Percentiles rank a stretch among this genome's conserved stretches.
phyloP scores from a whole-genome alignment of 176 grass and related monocot species.

The Oryza longistaminata region DNA sequence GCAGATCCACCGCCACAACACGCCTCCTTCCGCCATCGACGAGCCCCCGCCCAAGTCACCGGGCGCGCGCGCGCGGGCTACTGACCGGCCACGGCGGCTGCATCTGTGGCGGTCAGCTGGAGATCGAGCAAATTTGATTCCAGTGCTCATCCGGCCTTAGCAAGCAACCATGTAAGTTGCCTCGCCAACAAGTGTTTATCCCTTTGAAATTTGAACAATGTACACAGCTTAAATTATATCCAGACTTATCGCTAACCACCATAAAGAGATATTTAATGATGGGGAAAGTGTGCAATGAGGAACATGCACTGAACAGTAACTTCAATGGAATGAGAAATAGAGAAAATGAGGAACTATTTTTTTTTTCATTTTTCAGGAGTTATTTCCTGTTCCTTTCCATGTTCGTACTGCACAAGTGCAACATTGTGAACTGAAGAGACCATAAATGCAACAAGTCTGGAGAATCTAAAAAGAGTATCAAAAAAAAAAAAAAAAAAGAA shows the following conservation, averaged over 20 bases:
- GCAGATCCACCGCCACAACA: background rate
- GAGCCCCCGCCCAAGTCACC: background rate
- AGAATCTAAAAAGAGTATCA: background rate
- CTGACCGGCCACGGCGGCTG: background rate
- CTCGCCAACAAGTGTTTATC: background rate
- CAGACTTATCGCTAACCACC: background rate
- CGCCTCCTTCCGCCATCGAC: background rate
- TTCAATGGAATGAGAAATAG: constrained; percentile 2
- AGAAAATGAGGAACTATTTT: background rate
- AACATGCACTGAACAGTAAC: background rate
- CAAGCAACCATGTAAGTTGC: background rate
- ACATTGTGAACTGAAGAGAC: constrained; percentile 21
- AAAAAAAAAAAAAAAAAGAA: too few species aligned
- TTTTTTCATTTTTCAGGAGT: constrained; percentile 5
- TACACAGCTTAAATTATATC: background rate
- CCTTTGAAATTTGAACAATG: background rate
- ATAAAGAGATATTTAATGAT: background rate
- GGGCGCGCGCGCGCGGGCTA: background rate
- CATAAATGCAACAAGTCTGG: constrained; percentile 1
- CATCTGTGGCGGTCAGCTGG: background rate
- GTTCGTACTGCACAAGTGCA: constrained; percentile 12
- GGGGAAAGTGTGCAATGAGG: constrained; percentile 1
- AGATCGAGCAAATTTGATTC: background rate
- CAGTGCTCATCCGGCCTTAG: background rate
- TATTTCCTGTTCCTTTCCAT: constrained; percentile 28